These are phyloP conservation scores for Cordia subcordata DNA, from an alignment of 257 asterid genomes.

Conservation along the genomic window DNA sequence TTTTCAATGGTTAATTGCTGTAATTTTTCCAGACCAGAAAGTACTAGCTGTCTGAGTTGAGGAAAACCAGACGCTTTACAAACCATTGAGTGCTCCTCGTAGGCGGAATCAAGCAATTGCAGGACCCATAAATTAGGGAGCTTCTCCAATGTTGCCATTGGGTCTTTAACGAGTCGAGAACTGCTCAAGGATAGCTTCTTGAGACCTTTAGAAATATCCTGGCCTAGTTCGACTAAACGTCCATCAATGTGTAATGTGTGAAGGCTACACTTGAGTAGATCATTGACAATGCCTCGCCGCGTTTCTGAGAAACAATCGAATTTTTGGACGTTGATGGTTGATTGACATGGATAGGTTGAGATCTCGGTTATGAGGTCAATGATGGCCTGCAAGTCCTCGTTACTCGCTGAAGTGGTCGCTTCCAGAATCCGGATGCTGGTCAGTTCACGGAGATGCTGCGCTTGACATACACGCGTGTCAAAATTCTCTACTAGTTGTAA, in stretches of 20 bases:
- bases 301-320: constrained; percentile 13
- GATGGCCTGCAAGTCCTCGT: constrained; percentile 8
- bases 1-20: background rate
- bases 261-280: constrained; percentile 7
- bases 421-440: constrained; percentile 2
- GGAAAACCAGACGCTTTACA: background rate
- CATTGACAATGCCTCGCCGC: background rate
- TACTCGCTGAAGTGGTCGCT: background rate
- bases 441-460: constrained; percentile 5
- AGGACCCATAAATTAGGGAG: constrained; percentile 6
- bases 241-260: constrained; percentile 13
- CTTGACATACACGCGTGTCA: constrained; percentile 5
- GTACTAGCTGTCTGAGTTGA: background rate
- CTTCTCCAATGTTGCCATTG: constrained; percentile 10
- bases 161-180: constrained; percentile 1
- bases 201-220: background rate
- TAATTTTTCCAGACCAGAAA: background rate
- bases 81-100: background rate
- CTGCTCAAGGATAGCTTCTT: background rate
- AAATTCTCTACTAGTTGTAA: constrained; percentile 24
- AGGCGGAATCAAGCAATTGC: background rate
- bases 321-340: constrained; percentile 7
- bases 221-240: background rate
- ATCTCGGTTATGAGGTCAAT: background rate
- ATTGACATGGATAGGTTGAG: background rate